Percentiles rank a stretch among this genome's conserved stretches.
Conservation (phyloP, 2,329 filamentous ascomycete species). For the Tolypocladium tundrense region DNA sequence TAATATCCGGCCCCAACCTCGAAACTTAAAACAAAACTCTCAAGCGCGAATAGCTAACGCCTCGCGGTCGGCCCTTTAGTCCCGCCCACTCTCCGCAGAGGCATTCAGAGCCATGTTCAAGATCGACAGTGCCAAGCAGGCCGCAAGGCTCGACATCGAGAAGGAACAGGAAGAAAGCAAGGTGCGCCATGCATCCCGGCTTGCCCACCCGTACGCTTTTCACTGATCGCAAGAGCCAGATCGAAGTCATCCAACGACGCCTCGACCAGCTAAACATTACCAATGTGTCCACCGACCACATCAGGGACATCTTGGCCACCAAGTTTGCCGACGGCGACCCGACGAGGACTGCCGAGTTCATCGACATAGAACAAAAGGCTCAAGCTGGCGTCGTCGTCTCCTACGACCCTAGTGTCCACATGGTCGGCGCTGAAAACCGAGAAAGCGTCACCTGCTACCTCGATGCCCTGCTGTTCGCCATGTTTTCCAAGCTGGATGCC, state of each 20-base stretch:
- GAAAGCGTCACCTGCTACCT: slow-evolving; percentile 88
- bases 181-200: slow-evolving; percentile 14
- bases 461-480: slow-evolving; percentile 83
- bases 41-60: slow-evolving; percentile 6
- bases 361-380: slow-evolving; percentile 71
- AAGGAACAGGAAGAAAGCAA: slow-evolving; percentile 34
- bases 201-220: background rate
- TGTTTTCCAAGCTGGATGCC: slow-evolving; percentile 83
- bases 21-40: too few relatives aligned
- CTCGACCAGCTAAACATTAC: slow-evolving; percentile 34
- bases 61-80: slow-evolving; percentile 20
- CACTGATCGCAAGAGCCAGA: slow-evolving; percentile 17
- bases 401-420: slow-evolving; percentile 59
- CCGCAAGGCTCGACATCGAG: slow-evolving; percentile 30
- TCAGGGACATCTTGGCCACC: slow-evolving; percentile 45
- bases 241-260: slow-evolving; percentile 28
- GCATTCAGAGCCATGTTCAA: slow-evolving; percentile 56
- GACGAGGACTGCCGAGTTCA: slow-evolving; percentile 64
- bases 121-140: slow-evolving; percentile 44
- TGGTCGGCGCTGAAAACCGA: slow-evolving; percentile 81
- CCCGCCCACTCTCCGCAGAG: slow-evolving; percentile 44
- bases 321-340: slow-evolving; percentile 58
- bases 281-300: slow-evolving; percentile 44
- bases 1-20: background rate
- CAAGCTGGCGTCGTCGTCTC: slow-evolving; percentile 67